Evolutionary conservation across 108 stramenopile species (phyloP), one percentile per base, ranked within the genome.

Genomic region (Pelagomonas calceolata): DNA sequence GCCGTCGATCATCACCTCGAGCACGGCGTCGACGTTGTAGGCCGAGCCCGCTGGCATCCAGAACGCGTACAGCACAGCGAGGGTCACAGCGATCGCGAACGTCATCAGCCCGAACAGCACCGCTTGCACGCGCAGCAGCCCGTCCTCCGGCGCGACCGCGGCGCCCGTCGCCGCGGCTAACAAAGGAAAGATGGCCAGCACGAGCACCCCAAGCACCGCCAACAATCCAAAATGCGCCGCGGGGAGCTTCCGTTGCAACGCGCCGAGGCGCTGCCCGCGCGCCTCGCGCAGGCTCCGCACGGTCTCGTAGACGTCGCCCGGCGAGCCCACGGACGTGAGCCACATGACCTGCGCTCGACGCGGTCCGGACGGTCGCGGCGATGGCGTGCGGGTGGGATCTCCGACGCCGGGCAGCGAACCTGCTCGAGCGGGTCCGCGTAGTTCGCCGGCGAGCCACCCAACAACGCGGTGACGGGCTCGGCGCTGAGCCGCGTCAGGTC

Each of bases 31-130:
- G 16, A 79, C 81, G 76, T 82, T 82, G 51, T 82, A 82, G 0
- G 77, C 81, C 5, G 78, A 75, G 37, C 84, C 68, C 26, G 36
- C 3, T 4, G 68, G 68, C 68, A 32, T 70, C 68, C 74, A 78
- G 43, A 70, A 70, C 17, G 76, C 80, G 73, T 78, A 71, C 30
- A 80, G 66, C 35, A 84, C 67, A 45, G 81, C 80, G 73, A 90
- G 79, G 34, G 82, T 81, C 66, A 90, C 65, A 4, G 75, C 72
- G 67, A 92, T 84, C 18, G 86, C 88, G 76, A 90, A 85, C n/a
- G 75, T 80, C 45, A 84, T 68, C 37, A 84, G 63, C 43, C 76
- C 79, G 64, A 84, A 80, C 69, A 80, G 73, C 60, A 79, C 77
- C 29, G 80, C 76, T 67, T 84, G 83, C 39, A 84, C 30, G 30